Evolutionary conservation across 2,329 filamentous ascomycete species (phyloP).

Genomic region (Fusarium sulawesiense): DNA sequence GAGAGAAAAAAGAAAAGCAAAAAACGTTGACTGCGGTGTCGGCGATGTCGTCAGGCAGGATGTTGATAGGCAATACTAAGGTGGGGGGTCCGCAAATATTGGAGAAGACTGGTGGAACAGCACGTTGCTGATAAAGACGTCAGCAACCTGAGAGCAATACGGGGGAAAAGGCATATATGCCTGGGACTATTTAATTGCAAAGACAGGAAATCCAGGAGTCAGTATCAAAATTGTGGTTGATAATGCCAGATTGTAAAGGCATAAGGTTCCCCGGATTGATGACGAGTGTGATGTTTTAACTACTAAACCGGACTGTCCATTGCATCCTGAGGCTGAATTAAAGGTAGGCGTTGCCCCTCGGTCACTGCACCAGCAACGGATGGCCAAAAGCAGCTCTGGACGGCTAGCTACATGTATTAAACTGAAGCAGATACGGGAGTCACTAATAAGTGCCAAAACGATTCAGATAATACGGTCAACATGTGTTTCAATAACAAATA

Average conservation of each 20-base stretch:
- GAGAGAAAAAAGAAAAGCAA: conserved; percentile 11
- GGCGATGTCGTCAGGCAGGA: conserved; percentile 42
- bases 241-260: conserved; percentile 4
- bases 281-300: not conserved
- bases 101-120: conserved; percentile 39
- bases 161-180: conserved; percentile 5
- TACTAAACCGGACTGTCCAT: conserved; percentile 13
- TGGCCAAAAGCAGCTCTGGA: not conserved
- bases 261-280: conserved; percentile 10
- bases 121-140: conserved; percentile 32
- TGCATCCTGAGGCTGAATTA: conserved; percentile 41
- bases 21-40: conserved; percentile 30
- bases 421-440: not conserved
- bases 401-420: not conserved
- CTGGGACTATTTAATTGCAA: not conserved
- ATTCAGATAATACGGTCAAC: conserved; percentile 10
- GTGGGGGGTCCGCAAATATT: conserved; percentile 36
- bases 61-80: conserved; percentile 27
- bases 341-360: conserved; percentile 41
- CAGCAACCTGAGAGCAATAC: conserved; percentile 25
- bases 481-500: not conserved
- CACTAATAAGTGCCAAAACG: not conserved
- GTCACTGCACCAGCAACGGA: conserved; percentile 28
- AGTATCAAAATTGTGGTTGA: not conserved
- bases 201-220: not conserved